A percentile compares a stretch with the other conserved stretches of the same genome.
Conservation (phyloP, 257 asterid species). For the Fraxinus americana region DNA sequence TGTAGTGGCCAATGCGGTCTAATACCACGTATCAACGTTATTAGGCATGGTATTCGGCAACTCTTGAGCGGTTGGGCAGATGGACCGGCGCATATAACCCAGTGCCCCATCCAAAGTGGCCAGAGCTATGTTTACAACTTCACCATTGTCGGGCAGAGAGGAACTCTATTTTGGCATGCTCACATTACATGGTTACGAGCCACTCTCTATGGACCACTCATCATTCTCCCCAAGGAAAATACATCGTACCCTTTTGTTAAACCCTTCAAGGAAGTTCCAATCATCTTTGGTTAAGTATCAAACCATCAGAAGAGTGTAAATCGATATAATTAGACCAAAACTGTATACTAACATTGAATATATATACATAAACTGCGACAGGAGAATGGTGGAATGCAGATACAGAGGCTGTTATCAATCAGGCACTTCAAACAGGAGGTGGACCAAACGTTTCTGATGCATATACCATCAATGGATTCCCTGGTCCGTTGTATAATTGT, state of each 20-base stretch:
- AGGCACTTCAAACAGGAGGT: slow-evolving; percentile 59
- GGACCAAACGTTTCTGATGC: slow-evolving; percentile 77
- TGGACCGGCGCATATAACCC: slow-evolving; percentile 66
- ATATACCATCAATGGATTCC: slow-evolving; percentile 67
- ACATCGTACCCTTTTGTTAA: slow-evolving; percentile 59
- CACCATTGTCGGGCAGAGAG: slow-evolving; percentile 69
- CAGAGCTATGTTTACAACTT: slow-evolving; percentile 65
- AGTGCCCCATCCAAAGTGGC: slow-evolving; percentile 62
- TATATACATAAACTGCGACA: slow-evolving; percentile 14
- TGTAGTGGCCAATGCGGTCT: background rate
- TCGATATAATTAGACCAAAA: background rate
- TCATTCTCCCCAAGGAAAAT: slow-evolving; percentile 51
- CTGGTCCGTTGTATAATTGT: slow-evolving; percentile 66
- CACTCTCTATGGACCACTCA: slow-evolving; percentile 61
- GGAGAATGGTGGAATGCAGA: slow-evolving; percentile 78
- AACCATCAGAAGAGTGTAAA: background rate
- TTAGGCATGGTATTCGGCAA: slow-evolving; percentile 77
- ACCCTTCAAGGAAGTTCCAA: slow-evolving; percentile 57
- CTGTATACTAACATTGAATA: background rate
- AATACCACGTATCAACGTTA: background rate
- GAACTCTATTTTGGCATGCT: slow-evolving; percentile 73
- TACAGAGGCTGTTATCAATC: slow-evolving; percentile 56
- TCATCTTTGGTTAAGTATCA: slow-evolving; percentile 54
- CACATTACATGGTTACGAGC: slow-evolving; percentile 72
- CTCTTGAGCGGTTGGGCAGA: slow-evolving; percentile 69